Percentiles rank a stretch among this genome's conserved stretches.
Conservation (phyloP, 768 basidiomycete genomes). For the Crucibulum laeve region DNA sequence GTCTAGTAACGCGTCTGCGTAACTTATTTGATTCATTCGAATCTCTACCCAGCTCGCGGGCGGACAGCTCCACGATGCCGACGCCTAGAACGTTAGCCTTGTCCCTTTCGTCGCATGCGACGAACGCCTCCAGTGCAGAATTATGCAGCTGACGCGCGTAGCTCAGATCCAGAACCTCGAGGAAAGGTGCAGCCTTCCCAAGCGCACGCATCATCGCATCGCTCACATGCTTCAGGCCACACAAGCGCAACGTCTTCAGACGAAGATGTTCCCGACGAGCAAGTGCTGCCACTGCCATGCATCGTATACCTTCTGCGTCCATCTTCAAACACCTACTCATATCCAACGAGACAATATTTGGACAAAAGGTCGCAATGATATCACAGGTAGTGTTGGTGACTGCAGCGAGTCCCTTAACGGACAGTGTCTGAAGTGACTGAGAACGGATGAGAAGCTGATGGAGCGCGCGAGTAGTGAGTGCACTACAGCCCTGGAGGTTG, state of each 20-base stretch:
- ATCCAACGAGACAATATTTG: constrained; percentile 56
- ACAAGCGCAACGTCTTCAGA: constrained; percentile 62
- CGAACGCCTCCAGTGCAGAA: constrained; percentile 69
- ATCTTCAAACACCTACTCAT: constrained; percentile 69
- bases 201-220: constrained; percentile 62
- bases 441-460: constrained; percentile 67
- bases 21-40: constrained; percentile 41
- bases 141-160: constrained; percentile 70
- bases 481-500: constrained; percentile 69
- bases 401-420: constrained; percentile 61
- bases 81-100: constrained; percentile 25
- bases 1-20: constrained; percentile 57
- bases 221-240: constrained; percentile 57
- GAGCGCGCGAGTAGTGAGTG: constrained; percentile 61
- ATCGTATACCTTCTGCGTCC: constrained; percentile 56
- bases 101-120: constrained; percentile 44
- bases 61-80: constrained; percentile 46
- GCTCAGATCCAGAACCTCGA: constrained; percentile 81
- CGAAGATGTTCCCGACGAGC: constrained; percentile 42
- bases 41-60: constrained; percentile 65
- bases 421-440: constrained; percentile 51
- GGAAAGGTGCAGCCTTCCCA: constrained; percentile 62
- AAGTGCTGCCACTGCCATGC: constrained; percentile 38
- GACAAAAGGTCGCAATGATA: constrained; percentile 56
- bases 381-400: constrained; percentile 77